Conservation (phyloP, 768 basidiomycete genomes). For the Jaapia argillacea region DNA sequence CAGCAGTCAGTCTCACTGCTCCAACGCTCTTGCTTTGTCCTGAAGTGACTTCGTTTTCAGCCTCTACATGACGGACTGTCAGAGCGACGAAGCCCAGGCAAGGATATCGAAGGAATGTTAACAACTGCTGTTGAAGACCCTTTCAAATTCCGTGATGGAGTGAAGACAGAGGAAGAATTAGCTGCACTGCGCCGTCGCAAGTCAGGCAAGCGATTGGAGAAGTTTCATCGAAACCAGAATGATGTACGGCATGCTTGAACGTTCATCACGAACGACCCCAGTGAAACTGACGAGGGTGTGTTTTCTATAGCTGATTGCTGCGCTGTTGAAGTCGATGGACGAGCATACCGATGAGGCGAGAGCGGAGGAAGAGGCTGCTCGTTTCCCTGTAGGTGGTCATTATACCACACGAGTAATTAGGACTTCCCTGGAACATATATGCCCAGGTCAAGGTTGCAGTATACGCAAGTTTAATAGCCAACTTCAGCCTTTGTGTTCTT, state of each 20-base stretch:
- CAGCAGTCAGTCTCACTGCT: background rate
- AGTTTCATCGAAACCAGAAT: constrained; percentile 67
- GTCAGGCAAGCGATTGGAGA: constrained; percentile 48
- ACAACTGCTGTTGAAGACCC: constrained; percentile 42
- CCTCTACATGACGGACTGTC: background rate
- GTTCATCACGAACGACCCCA: background rate
- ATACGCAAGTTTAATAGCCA: constrained; percentile 72
- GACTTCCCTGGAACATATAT: background rate
- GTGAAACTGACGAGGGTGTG: constrained; percentile 3
- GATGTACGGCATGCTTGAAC: constrained; percentile 36
- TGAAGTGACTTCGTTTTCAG: background rate
- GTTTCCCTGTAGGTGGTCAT: constrained; percentile 44
- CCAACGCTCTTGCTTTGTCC: background rate
- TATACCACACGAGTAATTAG: constrained; percentile 1
- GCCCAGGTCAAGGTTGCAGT: constrained; percentile 79
- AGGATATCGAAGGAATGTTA: constrained; percentile 31
- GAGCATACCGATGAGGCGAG: constrained; percentile 79
- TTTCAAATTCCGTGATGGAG: constrained; percentile 49
- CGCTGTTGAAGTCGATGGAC: constrained; percentile 86
- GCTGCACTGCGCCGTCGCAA: constrained; percentile 44
- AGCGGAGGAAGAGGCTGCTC: constrained; percentile 53
- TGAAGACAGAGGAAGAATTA: constrained; percentile 56
- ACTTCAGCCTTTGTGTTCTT: constrained; percentile 60
- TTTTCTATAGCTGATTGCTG: constrained; percentile 61
- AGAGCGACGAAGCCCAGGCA: background rate